Evolutionary conservation across 2,329 filamentous ascomycete genomes (phyloP), one percentile per base, ranked within the genome.

Genomic region (Emergomyces africanus): DNA sequence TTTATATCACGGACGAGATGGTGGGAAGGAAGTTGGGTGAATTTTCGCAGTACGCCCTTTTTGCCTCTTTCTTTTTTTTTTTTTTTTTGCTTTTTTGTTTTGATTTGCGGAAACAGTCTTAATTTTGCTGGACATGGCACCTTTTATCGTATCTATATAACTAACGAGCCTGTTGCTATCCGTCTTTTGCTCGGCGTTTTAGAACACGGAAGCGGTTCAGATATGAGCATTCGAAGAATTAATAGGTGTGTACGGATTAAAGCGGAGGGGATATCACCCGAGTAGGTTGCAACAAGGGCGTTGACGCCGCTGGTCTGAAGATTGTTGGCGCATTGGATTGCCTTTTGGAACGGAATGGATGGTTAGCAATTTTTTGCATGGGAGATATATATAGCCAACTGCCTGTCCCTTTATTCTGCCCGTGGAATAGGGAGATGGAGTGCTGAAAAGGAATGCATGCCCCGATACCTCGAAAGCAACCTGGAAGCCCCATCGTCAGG

Each of bases 21-120:
- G 91, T 96, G 55, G 91, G 91, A 58, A 88, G 94, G 75, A 96
- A 96, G 77, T 80, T 96, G 66, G 91, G 91, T 67, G 91, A 96
- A 76, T 96, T 96, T 72, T 85, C 90, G 63, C 79, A 83, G 90
- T 96, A 82, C 69, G 89, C 83, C 55, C 49, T 49, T 54, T n/a
- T n/a, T n/a, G n/a, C n/a, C n/a, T n/a, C n/a, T n/a, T n/a, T n/a
- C n/a, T n/a, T n/a, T n/a, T n/a, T n/a, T n/a, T n/a, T n/a, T n/a
- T n/a, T n/a, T n/a, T n/a, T n/a, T n/a, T n/a, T n/a, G n/a, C n/a
- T n/a, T n/a, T n/a, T 53, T 44, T 1, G 48, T 60, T 35, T 51
- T 58, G 42, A 20, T 58, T 44, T 37, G 6, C 30, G 4, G 4
- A 4, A 9, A 20, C 20, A 18, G 4, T 25, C n/a, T n/a, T n/a